phyloP scores from a whole-genome alignment of 352 stramenopile genomes.

The Globisporangium perplexum region DNA sequence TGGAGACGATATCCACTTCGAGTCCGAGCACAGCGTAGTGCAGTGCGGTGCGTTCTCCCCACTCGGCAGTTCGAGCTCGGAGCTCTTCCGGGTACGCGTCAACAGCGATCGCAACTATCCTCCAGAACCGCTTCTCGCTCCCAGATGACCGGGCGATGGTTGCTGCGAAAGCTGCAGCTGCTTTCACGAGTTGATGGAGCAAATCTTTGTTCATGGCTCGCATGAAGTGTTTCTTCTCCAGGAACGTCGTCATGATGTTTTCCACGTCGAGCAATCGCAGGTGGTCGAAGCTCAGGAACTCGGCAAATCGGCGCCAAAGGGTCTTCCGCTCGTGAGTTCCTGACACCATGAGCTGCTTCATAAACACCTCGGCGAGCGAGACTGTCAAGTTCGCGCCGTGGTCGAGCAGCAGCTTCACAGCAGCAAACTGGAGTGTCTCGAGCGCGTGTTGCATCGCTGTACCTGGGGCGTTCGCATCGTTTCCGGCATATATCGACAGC shows the following conservation, averaged over 20 bases:
- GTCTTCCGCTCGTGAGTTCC: background rate
- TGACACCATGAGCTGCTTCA: constrained; percentile 19
- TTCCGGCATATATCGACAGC: too few species aligned
- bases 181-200: constrained; percentile 33
- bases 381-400: constrained; percentile 29
- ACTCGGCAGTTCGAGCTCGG: constrained; percentile 25
- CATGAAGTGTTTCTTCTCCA: constrained; percentile 23
- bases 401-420: constrained; percentile 35
- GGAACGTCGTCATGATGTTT: constrained; percentile 32
- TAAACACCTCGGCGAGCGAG: constrained; percentile 24
- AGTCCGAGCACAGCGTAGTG: constrained; percentile 43
- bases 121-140: constrained; percentile 39
- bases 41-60: constrained; percentile 32
- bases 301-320: constrained; percentile 32
- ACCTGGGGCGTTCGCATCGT: too few species aligned
- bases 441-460: constrained; percentile 33
- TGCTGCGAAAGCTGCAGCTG: constrained; percentile 24
- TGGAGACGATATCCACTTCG: constrained; percentile 25
- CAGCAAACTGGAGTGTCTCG: constrained; percentile 23
- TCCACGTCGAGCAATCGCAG: constrained; percentile 37
- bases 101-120: constrained; percentile 24
- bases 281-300: constrained; percentile 21
- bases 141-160: constrained; percentile 26
- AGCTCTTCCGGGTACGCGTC: constrained; percentile 25
- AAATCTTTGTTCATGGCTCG: constrained; percentile 35